These are phyloP conservation scores for Daldinia sp. DNA, from an alignment of 2,329 filamentous ascomycete species.

Conservation along the genomic window DNA sequence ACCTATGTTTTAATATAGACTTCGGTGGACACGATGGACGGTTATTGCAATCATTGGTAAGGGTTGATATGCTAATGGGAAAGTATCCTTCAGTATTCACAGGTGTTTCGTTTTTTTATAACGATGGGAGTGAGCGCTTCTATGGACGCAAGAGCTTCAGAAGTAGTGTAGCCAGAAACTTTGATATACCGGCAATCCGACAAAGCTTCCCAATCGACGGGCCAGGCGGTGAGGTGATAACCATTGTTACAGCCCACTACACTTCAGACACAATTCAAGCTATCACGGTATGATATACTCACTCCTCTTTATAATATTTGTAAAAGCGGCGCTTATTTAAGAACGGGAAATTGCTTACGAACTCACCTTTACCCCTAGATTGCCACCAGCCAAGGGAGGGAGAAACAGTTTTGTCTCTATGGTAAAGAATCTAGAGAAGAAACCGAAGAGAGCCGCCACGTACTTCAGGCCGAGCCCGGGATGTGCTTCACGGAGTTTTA, in stretches of 20 bases:
- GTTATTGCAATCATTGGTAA: neutral
- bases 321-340: neutral
- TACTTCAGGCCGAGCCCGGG: neutral
- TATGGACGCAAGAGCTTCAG: constrained; percentile 29
- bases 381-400: neutral
- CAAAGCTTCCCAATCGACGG: neutral
- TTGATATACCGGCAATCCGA: neutral
- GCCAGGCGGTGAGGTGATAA: neutral
- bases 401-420: neutral
- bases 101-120: constrained; percentile 34
- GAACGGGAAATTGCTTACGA: neutral
- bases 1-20: neutral
- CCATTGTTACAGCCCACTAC: neutral
- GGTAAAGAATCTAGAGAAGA: neutral
- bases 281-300: neutral
- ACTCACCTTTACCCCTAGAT: neutral
- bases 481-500: neutral
- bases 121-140: constrained; percentile 32
- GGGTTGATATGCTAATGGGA: neutral
- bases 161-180: neutral
- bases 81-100: constrained; percentile 28
- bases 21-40: neutral
- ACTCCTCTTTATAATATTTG: neutral
- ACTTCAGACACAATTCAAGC: neutral
- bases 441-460: neutral